Evolutionary conservation across 441 rosid genomes (phyloP), one percentile per base, ranked within the genome.

Genomic region (Gossypium lobatum): DNA sequence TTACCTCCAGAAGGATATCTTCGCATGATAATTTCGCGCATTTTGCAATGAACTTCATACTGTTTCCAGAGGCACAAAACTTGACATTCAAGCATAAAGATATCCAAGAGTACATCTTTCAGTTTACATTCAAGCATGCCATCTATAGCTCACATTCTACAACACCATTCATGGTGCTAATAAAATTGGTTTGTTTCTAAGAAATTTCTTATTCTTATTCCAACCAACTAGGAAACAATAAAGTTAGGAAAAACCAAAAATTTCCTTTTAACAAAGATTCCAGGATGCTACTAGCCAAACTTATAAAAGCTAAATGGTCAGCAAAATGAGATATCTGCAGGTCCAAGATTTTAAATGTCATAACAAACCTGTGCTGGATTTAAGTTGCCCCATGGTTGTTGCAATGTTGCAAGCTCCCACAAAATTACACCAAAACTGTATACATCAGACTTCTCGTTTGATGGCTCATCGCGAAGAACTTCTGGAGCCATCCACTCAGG

Each of bases 401-500:
- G 97, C 85, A 96, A 76, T 53, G 99, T 93, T 39, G 93, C 89
- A 80, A 96, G 88, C 84, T 96, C 99, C 99, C 99, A 96, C 80
- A 96, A 78, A 77, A 96, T 96, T 25, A 96, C 87, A 62, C 98
- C 99, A 77, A 93, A 96, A 80, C 99, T 96, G 86, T 96, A 96
- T 46, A 96, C 85, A 54, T 96, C 99, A 16, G 99, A 91, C 81
- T 96, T 96, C 71, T 96, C 99, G 77, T 96, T 93, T 48, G 99
- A 96, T 75, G 88, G 98, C 78, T 93, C 98, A 62, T 91, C 98
- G 42, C 98, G 88, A 13, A 96, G 92, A 70, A 96, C 98, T 86
- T 96, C 99, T 61, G 99, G 99, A 75, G 99, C 98, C 99, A 96
- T 96, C 99, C 99, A 96, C 85, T 93, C 99, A 50, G 99, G 98